Base-by-base conservation (phyloP, 192 early-diverging fungal genomes). In the Linnemannia zychae region DNA sequence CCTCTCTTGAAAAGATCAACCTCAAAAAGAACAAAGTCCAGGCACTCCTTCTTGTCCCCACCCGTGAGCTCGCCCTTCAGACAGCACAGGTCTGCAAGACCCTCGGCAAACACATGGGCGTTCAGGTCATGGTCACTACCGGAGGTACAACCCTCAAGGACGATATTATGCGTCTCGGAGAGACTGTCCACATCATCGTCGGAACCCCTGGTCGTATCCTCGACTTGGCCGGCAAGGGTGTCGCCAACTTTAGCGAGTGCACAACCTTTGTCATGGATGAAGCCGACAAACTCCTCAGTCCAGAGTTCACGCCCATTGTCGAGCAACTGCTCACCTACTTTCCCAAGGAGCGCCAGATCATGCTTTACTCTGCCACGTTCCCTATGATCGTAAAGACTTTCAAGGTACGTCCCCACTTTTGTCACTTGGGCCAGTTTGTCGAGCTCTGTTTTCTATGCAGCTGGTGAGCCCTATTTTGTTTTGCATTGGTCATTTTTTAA, bases 1-100 rank as follows among this genome's bases (percentile, higher is more conserved):
- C 98, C 9, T 92, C 95, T 1, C 90, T 99, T 70, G 98, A 99
- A 86, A 98, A 98, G 89, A 91, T 98, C 74, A 95, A 98, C 86
- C 90, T 93, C 17, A 93, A 95, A 75, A 95, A 96, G 81, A 91
- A 91, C 49, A 94, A 95, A 67, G 95, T 99, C 85, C 98, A 99
- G 90, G 97, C 96, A 33, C 89, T 99, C 13, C 92, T 99, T 63
- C 90, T 99, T 20, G 98, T 99, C 9, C 98, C 98, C 4, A 99
- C 98, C 4, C 91, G 98, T 84, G 98, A 99, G 89, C 91, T 99
- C 84, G 98, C 98, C 1, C 93, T 99, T 70, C 98, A 99, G 90
- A 99, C 98, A n/a, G 96, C 98, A 6, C 98, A 99, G 88, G 98
- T 99, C 47, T 98, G 96, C 90, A 98, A 99, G 91, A 98, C 89